These are phyloP conservation scores for Rickenella mellea DNA, from an alignment of 768 basidiomycete species.

Conservation along the genomic window DNA sequence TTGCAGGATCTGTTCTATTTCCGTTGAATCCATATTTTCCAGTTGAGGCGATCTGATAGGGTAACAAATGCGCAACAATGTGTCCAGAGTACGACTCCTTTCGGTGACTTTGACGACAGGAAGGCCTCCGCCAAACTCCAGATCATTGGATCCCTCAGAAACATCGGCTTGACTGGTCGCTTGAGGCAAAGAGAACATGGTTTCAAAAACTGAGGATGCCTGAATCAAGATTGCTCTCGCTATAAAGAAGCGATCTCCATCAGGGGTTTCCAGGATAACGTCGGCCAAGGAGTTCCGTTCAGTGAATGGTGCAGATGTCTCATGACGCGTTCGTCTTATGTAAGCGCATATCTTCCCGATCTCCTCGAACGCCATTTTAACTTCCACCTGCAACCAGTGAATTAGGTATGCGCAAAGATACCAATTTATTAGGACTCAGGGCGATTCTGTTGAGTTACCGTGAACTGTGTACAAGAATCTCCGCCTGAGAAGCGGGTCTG, in stretches of 20 bases:
- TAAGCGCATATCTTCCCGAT: too few species aligned
- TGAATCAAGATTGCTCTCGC: background rate
- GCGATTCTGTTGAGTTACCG: too few species aligned
- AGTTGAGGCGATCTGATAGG: constrained; percentile 19
- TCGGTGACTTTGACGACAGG: constrained; percentile 21
- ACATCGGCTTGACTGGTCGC: too few species aligned
- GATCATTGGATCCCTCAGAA: too few species aligned
- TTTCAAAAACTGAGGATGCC: background rate
- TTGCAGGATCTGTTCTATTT: constrained; percentile 31
- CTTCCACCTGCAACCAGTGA: too few species aligned
- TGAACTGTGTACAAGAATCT: too few species aligned
- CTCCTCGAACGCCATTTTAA: too few species aligned
- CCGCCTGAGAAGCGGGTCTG: too few species aligned
- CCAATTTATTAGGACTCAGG: too few species aligned
- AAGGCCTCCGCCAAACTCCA: too few species aligned
- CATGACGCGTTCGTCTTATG: too few species aligned
- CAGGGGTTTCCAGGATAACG: constrained; percentile 1
- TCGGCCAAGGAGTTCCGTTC: constrained; percentile 1
- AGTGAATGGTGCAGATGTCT: constrained; percentile 1
- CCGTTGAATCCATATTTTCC: constrained; percentile 3
- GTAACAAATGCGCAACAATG: constrained; percentile 26
- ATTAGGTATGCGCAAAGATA: too few species aligned
- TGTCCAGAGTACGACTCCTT: constrained; percentile 16
- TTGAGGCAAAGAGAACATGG: constrained; percentile 2
- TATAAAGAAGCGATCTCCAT: background rate